Conservation (phyloP, 225 moss, liverwort and hornwort genomes). For the Thuidium tamariscinum region DNA sequence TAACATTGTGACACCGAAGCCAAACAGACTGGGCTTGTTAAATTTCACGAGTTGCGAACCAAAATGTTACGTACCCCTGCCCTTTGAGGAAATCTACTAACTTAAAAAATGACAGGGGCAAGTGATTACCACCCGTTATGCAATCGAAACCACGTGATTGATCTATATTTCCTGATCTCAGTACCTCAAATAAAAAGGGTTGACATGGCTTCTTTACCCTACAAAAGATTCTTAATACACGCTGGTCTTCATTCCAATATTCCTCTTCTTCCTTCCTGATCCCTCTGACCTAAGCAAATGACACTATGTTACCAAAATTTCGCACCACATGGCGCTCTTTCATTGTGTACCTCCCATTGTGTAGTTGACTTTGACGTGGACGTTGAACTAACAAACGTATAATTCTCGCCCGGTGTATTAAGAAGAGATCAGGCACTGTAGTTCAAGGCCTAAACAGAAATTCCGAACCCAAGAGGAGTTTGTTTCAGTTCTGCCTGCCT, state of each 20-base stretch:
- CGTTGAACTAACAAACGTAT: not conserved
- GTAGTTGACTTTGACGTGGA: not conserved
- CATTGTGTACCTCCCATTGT: not conserved
- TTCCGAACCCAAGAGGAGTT: not conserved
- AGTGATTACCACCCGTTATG: not conserved
- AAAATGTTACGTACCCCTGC: not conserved
- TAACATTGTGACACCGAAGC: not conserved
- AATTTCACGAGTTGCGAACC: not conserved
- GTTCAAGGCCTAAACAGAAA: not conserved
- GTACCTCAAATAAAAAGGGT: not conserved
- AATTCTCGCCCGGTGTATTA: not conserved
- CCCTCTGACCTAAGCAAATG: not conserved
- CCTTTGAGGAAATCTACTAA: not conserved
- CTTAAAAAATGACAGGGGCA: not conserved
- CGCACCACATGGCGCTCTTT: not conserved
- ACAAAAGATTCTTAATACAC: not conserved
- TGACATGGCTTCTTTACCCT: not conserved
- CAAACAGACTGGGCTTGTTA: not conserved
- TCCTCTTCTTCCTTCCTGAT: not conserved
- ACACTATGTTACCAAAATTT: not conserved
- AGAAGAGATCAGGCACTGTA: not conserved
- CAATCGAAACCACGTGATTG: not conserved
- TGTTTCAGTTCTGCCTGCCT: not conserved
- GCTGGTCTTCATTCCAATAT: not conserved
- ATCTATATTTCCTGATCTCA: not conserved